phyloP scores from a whole-genome alignment of 164 flowering plant genomes.

The Tetracentron sinense region DNA sequence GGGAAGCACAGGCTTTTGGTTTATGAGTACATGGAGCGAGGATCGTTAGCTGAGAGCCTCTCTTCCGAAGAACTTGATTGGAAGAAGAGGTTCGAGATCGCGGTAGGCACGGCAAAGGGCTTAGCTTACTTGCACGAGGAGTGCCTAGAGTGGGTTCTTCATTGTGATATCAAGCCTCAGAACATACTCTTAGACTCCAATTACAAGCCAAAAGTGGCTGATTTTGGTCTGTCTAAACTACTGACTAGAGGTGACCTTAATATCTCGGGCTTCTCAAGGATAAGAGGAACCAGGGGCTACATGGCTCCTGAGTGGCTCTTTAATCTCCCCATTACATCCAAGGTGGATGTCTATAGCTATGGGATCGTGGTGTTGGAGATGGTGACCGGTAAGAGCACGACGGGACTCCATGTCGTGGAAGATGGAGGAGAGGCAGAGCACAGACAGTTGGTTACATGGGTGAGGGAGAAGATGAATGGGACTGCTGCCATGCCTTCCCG shows the following conservation, averaged over 20 bases:
- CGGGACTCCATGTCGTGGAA: background rate
- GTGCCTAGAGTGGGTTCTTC: constrained; percentile 40
- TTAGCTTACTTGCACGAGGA: constrained; percentile 42
- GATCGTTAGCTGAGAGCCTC: constrained; percentile 27
- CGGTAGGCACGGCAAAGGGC: constrained; percentile 31
- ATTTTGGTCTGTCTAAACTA: constrained; percentile 35
- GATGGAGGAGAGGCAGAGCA: background rate
- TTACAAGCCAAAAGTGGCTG: constrained; percentile 33
- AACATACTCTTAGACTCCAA: constrained; percentile 28
- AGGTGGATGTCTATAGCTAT: constrained; percentile 44
- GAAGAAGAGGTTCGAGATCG: constrained; percentile 21
- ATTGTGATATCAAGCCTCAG: constrained; percentile 36
- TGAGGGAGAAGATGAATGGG: constrained; percentile 17
- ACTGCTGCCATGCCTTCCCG: background rate
- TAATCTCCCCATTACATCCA: constrained; percentile 30
- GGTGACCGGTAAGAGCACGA: constrained; percentile 26
- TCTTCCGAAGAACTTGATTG: constrained; percentile 16
- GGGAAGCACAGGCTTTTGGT: constrained; percentile 25
- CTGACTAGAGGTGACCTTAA: constrained; percentile 8
- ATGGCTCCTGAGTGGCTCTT: constrained; percentile 48
- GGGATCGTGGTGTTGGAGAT: constrained; percentile 40
- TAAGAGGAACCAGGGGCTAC: constrained; percentile 48
- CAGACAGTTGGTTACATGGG: constrained; percentile 16
- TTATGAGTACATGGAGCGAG: constrained; percentile 34
- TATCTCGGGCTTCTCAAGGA: constrained; percentile 20